Conservation (phyloP, 2,329 filamentous ascomycete genomes). For the Cladosporium sp. region DNA sequence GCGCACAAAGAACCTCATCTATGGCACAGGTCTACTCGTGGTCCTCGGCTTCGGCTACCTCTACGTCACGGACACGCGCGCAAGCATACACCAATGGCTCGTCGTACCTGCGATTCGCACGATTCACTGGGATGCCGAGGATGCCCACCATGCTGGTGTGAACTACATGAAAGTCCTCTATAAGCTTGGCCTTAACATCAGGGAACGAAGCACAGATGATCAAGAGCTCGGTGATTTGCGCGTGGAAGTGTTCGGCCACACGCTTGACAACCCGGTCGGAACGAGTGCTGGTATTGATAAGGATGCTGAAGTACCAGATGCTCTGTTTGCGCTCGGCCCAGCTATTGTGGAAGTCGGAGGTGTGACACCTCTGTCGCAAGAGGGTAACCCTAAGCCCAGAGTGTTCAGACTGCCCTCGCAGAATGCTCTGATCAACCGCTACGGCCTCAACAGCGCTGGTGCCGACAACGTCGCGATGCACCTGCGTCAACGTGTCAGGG, state of each 20-base stretch:
- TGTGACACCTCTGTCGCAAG: conserved; percentile 82
- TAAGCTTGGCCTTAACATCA: conserved; percentile 72
- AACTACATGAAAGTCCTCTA: conserved; percentile 71
- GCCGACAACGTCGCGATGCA: conserved; percentile 82
- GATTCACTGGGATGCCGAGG: conserved; percentile 76
- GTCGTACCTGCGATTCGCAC: conserved; percentile 64
- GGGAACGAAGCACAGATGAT: conserved; percentile 71
- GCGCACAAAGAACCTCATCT: conserved; percentile 53
- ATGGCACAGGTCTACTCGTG: conserved; percentile 57
- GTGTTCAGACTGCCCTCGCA: conserved; percentile 84
- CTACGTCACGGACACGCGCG: conserved; percentile 57
- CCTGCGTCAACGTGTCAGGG: conserved; percentile 74
- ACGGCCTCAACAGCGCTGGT: conserved; percentile 89
- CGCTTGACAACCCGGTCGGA: conserved; percentile 81
- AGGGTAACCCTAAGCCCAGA: conserved; percentile 82
- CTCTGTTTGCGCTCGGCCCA: conserved; percentile 80
- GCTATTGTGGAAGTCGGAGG: conserved; percentile 91
- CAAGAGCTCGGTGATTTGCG: conserved; percentile 53
- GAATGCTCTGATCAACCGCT: conserved; percentile 90
- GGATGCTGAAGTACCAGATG: conserved; percentile 83
- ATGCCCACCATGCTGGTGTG: conserved; percentile 84
- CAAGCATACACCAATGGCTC: conserved; percentile 55
- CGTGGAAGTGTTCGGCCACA: conserved; percentile 73
- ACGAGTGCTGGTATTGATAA: conserved; percentile 97
- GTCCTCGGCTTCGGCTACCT: conserved; percentile 50